These are phyloP conservation scores for Coccomyxa sp. DNA, from an alignment of 139 green algal species.

Conservation along the genomic window DNA sequence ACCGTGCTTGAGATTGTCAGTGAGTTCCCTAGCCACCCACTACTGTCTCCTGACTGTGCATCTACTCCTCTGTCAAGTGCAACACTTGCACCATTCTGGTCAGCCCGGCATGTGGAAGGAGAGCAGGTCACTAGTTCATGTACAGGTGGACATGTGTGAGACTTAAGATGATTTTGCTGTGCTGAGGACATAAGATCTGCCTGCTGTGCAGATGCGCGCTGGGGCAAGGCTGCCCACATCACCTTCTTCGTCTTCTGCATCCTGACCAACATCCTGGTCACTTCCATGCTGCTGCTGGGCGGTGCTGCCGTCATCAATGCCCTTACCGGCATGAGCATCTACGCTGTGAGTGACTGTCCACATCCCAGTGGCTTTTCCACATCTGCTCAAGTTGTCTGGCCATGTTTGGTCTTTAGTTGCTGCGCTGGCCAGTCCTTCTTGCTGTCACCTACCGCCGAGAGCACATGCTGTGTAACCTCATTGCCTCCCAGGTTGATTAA, in stretches of 20 bases:
- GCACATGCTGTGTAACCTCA: too few relatives aligned
- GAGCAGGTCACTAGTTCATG: background rate
- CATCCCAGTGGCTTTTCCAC: background rate
- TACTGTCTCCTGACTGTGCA: background rate
- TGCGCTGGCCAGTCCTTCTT: too few relatives aligned
- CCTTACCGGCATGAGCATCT: conserved; percentile 71
- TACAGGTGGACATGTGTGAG: background rate
- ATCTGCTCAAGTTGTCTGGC: background rate
- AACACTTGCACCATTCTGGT: background rate
- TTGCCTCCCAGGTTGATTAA: too few relatives aligned
- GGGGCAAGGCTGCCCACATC: background rate
- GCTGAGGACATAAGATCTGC: background rate
- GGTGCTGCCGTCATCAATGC: conserved; percentile 84
- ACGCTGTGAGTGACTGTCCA: conserved; percentile 18
- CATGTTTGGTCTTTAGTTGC: background rate
- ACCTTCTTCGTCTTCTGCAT: conserved; percentile 82
- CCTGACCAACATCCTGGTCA: conserved; percentile 87
- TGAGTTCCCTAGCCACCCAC: background rate
- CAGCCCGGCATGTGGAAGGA: background rate
- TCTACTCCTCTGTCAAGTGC: background rate
- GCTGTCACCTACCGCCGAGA: too few relatives aligned
- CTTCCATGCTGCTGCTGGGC: conserved; percentile 86
- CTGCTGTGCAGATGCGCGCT: background rate
- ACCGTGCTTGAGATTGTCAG: conserved; percentile 88
- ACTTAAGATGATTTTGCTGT: too few relatives aligned